Conservation (phyloP, 176 grass and related monocot species). For the Raddia guianensis region DNA sequence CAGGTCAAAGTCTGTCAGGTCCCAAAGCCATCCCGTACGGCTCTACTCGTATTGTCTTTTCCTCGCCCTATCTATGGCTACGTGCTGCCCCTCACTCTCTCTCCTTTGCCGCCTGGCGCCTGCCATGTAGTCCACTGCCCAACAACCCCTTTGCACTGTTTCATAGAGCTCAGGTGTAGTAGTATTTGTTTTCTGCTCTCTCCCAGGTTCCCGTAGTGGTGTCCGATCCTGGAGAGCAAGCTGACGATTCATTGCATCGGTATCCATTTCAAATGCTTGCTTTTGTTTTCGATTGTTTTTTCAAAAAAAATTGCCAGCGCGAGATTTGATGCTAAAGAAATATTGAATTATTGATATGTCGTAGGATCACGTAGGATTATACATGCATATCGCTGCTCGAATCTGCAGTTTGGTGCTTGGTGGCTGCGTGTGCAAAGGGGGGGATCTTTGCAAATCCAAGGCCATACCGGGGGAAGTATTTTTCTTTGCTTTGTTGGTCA, state of each 20-base stretch:
- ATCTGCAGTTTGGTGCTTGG: neutral
- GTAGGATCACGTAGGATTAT: slow-evolving; percentile 24
- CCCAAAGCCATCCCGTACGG: slow-evolving; percentile 46
- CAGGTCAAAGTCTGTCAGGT: slow-evolving; percentile 53
- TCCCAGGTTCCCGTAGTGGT: slow-evolving; percentile 12
- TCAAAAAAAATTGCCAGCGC: neutral
- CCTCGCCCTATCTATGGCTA: slow-evolving; percentile 1
- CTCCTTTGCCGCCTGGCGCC: too few relatives aligned
- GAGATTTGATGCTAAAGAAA: slow-evolving; percentile 28
- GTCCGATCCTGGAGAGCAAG: neutral
- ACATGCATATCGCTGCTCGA: neutral
- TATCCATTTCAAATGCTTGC: slow-evolving; percentile 10
- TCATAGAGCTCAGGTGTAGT: neutral
- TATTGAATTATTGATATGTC: neutral
- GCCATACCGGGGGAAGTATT: slow-evolving; percentile 41
- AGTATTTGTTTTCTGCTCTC: neutral
- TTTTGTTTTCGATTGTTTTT: neutral
- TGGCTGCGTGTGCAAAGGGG: neutral
- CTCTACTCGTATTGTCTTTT: slow-evolving; percentile 34
- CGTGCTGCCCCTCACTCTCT: neutral
- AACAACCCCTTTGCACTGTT: neutral
- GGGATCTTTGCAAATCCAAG: slow-evolving; percentile 42
- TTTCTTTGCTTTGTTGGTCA: neutral
- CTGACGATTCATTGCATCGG: slow-evolving; percentile 32
- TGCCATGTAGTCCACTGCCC: neutral